Conservation (phyloP, 2,329 filamentous ascomycete species). For the Arthrobotrys musiformis region DNA sequence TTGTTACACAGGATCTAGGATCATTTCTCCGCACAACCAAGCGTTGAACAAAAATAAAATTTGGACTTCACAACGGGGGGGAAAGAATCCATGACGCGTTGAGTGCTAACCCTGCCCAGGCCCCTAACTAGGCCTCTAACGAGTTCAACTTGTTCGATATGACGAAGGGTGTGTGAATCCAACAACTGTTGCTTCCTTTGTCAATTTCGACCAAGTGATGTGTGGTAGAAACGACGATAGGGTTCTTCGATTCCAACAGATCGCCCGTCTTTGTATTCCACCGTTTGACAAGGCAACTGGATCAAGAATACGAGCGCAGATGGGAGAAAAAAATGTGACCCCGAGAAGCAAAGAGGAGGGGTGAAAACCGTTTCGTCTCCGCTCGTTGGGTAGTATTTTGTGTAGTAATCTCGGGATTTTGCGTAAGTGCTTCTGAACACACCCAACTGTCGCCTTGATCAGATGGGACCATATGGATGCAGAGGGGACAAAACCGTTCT, state of each 20-base stretch:
- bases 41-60: background rate
- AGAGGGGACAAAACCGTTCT: conserved; percentile 4
- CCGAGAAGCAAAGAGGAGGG: background rate
- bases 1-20: conserved; percentile 1
- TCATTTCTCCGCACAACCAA: too few relatives aligned
- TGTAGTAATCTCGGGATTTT: conserved; percentile 36
- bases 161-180: conserved; percentile 1
- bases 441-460: conserved; percentile 11
- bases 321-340: conserved; percentile 4
- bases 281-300: conserved; percentile 1
- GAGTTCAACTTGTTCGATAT: conserved; percentile 11
- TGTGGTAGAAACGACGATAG: background rate
- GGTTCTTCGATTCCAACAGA: conserved; percentile 41
- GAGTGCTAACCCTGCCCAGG: conserved; percentile 6
- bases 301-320: background rate
- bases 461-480: background rate
- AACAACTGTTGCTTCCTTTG: conserved; percentile 17
- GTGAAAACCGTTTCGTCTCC: conserved; percentile 40
- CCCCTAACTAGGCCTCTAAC: conserved; percentile 9
- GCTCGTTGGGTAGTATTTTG: conserved; percentile 31
- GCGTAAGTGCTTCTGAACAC: conserved; percentile 19
- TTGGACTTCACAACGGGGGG: background rate
- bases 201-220: conserved; percentile 27
- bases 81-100: background rate
- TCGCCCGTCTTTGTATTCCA: conserved; percentile 41